Percentiles rank a stretch among this genome's conserved stretches.
Evolutionary conservation across 805 yeast genomes (phyloP).

Genomic region (Saturnispora gosingensis): DNA sequence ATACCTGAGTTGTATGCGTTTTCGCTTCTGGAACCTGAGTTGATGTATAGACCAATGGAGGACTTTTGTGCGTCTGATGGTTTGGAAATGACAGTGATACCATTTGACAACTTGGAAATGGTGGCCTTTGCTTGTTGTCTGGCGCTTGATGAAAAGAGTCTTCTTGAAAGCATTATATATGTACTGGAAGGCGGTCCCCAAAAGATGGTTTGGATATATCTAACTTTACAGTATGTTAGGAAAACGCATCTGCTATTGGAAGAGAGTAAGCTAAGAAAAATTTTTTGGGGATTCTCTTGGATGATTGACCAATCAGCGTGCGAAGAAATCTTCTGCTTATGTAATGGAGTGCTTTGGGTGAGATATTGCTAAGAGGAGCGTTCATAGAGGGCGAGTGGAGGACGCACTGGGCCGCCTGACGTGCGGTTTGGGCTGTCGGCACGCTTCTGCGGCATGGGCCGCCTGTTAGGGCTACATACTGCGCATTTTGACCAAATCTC

Average conservation of each 20-base stretch:
- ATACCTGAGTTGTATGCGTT: conserved; percentile 78
- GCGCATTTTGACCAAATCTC: too few species aligned
- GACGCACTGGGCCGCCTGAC: too few species aligned
- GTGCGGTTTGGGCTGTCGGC: too few species aligned
- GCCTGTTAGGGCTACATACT: too few species aligned
- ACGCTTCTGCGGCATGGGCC: too few species aligned
- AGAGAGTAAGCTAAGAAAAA: not conserved
- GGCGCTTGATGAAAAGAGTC: conserved; percentile 47
- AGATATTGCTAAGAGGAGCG: not conserved
- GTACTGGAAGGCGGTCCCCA: not conserved
- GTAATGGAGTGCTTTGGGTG: not conserved
- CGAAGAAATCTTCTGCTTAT: not conserved
- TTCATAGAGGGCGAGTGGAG: too few species aligned
- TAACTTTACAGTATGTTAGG: not conserved
- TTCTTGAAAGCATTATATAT: conserved; percentile 34
- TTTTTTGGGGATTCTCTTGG: not conserved
- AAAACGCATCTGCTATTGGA: not conserved
- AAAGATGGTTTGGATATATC: not conserved
- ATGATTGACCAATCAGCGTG: not conserved
- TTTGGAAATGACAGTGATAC: conserved; percentile 66
- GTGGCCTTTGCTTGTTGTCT: conserved; percentile 44
- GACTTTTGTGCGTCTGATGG: conserved; percentile 37
- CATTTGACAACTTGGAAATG: conserved; percentile 65
- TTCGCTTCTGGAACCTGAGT: conserved; percentile 75
- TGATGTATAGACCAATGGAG: conserved; percentile 60